Base-by-base conservation (phyloP, 768 basidiomycete genomes). In the Rhizopogon salebrosus region DNA sequence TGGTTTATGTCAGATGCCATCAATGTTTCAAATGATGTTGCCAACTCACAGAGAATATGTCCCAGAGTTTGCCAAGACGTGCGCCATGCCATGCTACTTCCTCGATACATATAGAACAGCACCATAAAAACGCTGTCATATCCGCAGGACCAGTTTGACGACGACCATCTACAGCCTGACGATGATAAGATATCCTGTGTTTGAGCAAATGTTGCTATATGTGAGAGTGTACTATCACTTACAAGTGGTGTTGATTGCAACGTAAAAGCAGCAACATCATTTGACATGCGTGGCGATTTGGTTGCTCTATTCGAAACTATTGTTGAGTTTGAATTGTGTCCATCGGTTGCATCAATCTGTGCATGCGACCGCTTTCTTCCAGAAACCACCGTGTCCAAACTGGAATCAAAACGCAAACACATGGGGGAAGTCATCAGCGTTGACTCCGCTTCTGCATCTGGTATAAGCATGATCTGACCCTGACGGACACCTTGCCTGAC, bases 91-190 rank as follows among this genome's bases (percentile, higher is more conserved):
- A 26, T 3, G 26, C 26, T 26, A 26, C 26, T 26, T 26, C 26
- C 26, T 7, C 13, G 10, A 35, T 57, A 53, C 18, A 46, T 22
- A 18, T 58, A 48, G 29, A 58, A 58, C 4, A 55, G 23, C 11
- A 23, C 18, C 54, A 55, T 58, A 27, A 58, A 58, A 1, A 50
- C 11, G 10, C 29, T 40, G 35, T 58, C 54, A 20, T 57, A 57
- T 3, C 10, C 45, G 48, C 51, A 57, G 16, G 57, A 57, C 54
- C 50, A 57, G 23, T 57, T 41, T 3, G 3, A 13, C 6, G 53
- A 9, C 18, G 51, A 49, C 57, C 49, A 57, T n/a, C 8, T 10
- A 24, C 56, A 54, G 27, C 48, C 53, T 26, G 26, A 26, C 26
- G 26, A 26, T 26, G 26, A 26, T 26, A 26, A 3, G 26, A 26